A percentile compares a stretch with the other conserved stretches of the same genome.
phyloP scores from a whole-genome alignment of 2,329 filamentous ascomycete species.

The Colletotrichum truncatum region DNA sequence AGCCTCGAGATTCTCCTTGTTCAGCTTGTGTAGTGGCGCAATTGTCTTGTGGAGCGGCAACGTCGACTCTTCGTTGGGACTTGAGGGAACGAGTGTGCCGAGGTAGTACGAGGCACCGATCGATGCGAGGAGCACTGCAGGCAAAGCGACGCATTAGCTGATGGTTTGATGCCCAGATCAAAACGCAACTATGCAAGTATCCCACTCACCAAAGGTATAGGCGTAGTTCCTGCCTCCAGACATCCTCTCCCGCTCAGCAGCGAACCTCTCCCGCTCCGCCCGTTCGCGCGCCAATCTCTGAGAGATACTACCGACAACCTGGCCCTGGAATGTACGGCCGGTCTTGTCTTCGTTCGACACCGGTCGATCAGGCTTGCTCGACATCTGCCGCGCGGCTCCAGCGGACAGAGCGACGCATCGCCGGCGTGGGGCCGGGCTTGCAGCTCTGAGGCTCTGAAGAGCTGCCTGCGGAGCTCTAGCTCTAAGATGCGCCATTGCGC shows the following conservation, averaged over 20 bases:
- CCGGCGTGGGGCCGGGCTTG: conserved; percentile 28
- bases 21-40: conserved; percentile 65
- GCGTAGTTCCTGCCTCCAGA: conserved; percentile 55
- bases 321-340: conserved; percentile 61
- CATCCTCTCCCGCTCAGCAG: conserved; percentile 45
- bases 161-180: neutral
- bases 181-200: neutral
- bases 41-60: conserved; percentile 62
- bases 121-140: conserved; percentile 60
- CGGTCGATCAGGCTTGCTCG: conserved; percentile 35
- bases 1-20: conserved; percentile 71
- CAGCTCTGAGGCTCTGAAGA: conserved; percentile 39
- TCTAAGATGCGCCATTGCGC: conserved; percentile 44
- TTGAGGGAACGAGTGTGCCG: conserved; percentile 63
- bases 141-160: conserved; percentile 10
- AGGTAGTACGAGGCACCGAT: conserved; percentile 65
- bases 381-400: conserved; percentile 21
- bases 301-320: conserved; percentile 67
- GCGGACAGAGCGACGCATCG: conserved; percentile 25
- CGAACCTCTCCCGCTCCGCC: conserved; percentile 61
- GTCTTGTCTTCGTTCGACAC: conserved; percentile 46
- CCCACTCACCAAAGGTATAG: conserved; percentile 64
- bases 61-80: conserved; percentile 64
- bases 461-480: conserved; percentile 41
- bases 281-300: conserved; percentile 64